These are phyloP conservation scores for Funneliformis mosseae DNA, from an alignment of 192 early-diverging fungal species.

Conservation along the genomic window DNA sequence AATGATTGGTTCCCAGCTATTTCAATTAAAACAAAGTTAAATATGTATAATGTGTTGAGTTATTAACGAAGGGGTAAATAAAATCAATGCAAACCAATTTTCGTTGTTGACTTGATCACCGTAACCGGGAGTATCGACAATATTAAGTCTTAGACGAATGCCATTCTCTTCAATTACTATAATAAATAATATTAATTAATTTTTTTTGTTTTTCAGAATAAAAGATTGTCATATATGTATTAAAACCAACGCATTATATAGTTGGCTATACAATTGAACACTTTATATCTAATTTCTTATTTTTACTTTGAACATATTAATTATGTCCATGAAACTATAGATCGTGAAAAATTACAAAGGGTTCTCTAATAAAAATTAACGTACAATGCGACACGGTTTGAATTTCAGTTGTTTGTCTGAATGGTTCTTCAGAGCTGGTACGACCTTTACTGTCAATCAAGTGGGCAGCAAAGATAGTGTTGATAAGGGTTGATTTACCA, in stretches of 20 bases:
- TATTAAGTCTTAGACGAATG: conserved; percentile 89
- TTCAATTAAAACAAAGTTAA: conserved; percentile 8
- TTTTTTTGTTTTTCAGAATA: not conserved
- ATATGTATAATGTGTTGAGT: not conserved
- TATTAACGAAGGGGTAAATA: too few relatives aligned
- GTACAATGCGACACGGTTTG: conserved; percentile 84
- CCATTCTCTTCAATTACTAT: conserved; percentile 94
- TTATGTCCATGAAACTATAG: too few relatives aligned
- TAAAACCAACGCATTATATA: not conserved
- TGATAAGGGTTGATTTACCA: conserved; percentile 98
- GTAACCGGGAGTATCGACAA: conserved; percentile 98
- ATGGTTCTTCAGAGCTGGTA: conserved; percentile 74
- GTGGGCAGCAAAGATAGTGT: conserved; percentile 97
- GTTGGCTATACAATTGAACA: too few relatives aligned
- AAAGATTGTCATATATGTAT: conserved; percentile 9
- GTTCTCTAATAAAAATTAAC: conserved; percentile 15
- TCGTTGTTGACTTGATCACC: conserved; percentile 99
- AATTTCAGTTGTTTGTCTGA: conserved; percentile 95
- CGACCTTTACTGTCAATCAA: conserved; percentile 92
- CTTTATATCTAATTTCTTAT: too few relatives aligned
- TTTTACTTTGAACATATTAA: too few relatives aligned
- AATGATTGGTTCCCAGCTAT: conserved; percentile 94
- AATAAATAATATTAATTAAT: conserved; percentile 4
- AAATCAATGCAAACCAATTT: conserved; percentile 65
- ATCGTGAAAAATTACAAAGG: not conserved